Evolutionary conservation across 2,329 filamentous ascomycete species (phyloP).

Genomic region (Clonostachys chloroleuca): DNA sequence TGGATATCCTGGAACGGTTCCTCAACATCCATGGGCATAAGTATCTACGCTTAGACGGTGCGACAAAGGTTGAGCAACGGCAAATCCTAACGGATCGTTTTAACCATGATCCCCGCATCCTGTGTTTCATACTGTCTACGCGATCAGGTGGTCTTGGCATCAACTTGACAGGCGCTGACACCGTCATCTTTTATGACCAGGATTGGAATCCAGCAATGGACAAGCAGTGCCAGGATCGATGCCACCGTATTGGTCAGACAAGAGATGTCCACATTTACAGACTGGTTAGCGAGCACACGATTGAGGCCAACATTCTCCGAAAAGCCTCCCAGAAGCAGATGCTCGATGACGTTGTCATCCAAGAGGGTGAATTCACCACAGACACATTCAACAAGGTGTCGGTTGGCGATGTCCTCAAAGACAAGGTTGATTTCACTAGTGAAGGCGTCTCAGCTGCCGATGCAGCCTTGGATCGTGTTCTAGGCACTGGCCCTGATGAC

Average conservation of each 20-base stretch:
- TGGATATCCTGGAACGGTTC: constrained; percentile 96
- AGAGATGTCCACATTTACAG: constrained; percentile 98
- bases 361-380: constrained; percentile 96
- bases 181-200: constrained; percentile 97
- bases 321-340: constrained; percentile 98
- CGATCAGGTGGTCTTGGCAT: constrained; percentile 92
- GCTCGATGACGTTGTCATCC: constrained; percentile 96
- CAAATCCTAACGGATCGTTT: constrained; percentile 95
- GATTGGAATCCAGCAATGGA: constrained; percentile 99
- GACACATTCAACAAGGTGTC: constrained; percentile 86
- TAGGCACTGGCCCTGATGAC: constrained; percentile 45
- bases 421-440: constrained; percentile 44
- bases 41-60: constrained; percentile 93
- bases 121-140: constrained; percentile 93
- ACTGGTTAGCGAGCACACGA: constrained; percentile 87
- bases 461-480: constrained; percentile 79
- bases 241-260: constrained; percentile 95
- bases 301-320: constrained; percentile 94
- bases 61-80: constrained; percentile 91
- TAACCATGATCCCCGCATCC: constrained; percentile 88
- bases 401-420: constrained; percentile 65
- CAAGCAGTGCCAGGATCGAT: constrained; percentile 96
- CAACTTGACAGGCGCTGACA: constrained; percentile 94
- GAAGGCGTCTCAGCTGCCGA: constrained; percentile 66
- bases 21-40: constrained; percentile 97